Percentiles rank a stretch among this genome's conserved stretches.
phyloP scores from a whole-genome alignment of 1,139 yeast genomes.

The Hansenula anomala region DNA sequence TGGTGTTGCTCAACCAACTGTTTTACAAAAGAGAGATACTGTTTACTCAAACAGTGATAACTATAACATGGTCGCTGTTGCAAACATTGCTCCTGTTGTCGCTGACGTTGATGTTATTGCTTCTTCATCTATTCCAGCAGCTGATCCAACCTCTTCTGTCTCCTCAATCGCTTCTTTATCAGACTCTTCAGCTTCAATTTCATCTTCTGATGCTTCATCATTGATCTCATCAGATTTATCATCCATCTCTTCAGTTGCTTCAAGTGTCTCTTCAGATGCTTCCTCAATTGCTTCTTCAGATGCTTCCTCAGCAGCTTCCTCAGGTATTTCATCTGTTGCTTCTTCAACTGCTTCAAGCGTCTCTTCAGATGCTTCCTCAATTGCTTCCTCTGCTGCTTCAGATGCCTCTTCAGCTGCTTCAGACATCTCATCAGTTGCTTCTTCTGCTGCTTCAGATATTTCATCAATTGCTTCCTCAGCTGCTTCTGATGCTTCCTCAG shows the following conservation, averaged over 20 bases:
- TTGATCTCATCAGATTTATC: neutral
- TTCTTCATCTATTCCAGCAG: neutral
- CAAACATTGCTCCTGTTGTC: neutral
- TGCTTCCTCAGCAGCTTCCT: neutral
- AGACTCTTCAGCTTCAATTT: too few relatives aligned
- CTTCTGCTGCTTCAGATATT: neutral
- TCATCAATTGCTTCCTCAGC: neutral
- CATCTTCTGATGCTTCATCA: too few relatives aligned
- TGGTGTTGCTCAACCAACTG: neutral
- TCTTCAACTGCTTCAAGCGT: neutral
- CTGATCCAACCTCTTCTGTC: neutral
- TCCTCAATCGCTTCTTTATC: too few relatives aligned
- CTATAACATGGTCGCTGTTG: conserved; percentile 1
- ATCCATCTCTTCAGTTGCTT: neutral
- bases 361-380: too few relatives aligned
- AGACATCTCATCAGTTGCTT: too few relatives aligned
- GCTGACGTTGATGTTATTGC: neutral
- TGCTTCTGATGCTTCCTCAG: neutral
- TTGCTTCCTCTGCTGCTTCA: neutral
- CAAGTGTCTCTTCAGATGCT: neutral
- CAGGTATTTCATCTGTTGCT: neutral
- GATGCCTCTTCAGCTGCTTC: neutral
- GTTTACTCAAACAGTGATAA: neutral
- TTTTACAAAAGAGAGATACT: conserved; percentile 1
- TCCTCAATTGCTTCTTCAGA: neutral